Conservation (phyloP, 495 filamentous ascomycete genomes). For the Pyronema omphalodes region DNA sequence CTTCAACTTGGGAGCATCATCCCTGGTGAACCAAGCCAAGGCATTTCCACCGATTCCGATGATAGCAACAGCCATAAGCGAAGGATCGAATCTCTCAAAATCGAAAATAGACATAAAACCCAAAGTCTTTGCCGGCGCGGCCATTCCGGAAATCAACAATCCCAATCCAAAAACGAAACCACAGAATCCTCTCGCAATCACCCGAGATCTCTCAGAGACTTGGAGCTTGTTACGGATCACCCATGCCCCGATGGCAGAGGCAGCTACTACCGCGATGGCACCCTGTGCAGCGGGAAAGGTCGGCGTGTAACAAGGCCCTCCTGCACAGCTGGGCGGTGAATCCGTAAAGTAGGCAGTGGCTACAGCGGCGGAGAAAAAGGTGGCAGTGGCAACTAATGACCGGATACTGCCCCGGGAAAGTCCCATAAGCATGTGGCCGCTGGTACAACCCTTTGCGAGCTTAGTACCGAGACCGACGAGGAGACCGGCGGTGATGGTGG, state of each 20-base stretch:
- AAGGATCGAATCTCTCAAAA: slow-evolving; percentile 31
- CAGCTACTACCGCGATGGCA: slow-evolving; percentile 17
- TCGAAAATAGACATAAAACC: slow-evolving; percentile 32
- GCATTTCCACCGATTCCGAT: slow-evolving; percentile 29
- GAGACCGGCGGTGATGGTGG: slow-evolving; percentile 24
- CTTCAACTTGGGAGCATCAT: slow-evolving; percentile 27
- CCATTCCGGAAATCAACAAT: slow-evolving; percentile 37
- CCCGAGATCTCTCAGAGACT: slow-evolving; percentile 19
- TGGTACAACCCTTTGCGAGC: slow-evolving; percentile 40
- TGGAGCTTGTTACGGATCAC: slow-evolving; percentile 21
- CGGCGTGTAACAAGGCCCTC: slow-evolving; percentile 33
- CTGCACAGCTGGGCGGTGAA: slow-evolving; percentile 11
- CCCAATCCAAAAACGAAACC: slow-evolving; percentile 38
- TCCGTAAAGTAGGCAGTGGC: slow-evolving; percentile 31
- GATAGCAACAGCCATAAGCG: slow-evolving; percentile 32
- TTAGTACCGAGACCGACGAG: slow-evolving; percentile 40
- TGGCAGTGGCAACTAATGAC: slow-evolving; percentile 34
- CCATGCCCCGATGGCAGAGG: slow-evolving; percentile 26
- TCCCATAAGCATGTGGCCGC: slow-evolving; percentile 44
- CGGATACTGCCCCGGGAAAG: slow-evolving; percentile 34
- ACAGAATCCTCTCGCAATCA: slow-evolving; percentile 28
- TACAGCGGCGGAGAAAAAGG: slow-evolving; percentile 37
- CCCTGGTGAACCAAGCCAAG: slow-evolving; percentile 12
- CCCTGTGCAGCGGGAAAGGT: slow-evolving; percentile 29
- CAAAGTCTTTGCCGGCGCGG: slow-evolving; percentile 34